A percentile compares a stretch with the other conserved stretches of the same genome.
These are phyloP conservation scores for Pythium dissotocum DNA, from an alignment of 352 stramenopile species.

Conservation along the genomic window DNA sequence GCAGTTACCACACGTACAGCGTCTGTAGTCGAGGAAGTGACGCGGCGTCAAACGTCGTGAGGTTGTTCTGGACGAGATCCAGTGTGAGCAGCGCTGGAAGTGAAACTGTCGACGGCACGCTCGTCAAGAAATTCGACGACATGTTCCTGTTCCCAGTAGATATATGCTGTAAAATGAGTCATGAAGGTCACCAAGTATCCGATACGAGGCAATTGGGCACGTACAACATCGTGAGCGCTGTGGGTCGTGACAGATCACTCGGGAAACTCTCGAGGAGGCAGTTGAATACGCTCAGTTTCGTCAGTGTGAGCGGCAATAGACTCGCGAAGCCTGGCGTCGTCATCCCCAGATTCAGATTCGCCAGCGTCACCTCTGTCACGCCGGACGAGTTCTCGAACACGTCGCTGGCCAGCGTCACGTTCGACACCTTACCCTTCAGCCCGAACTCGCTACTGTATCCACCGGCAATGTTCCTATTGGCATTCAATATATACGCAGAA, in stretches of 20 bases:
- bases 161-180: neutral
- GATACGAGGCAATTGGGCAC: neutral
- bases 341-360: conserved; percentile 10
- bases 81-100: conserved; percentile 4
- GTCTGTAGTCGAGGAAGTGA: conserved; percentile 4
- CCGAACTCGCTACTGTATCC: conserved; percentile 16
- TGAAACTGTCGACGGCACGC: neutral
- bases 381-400: conserved; percentile 13
- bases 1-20: neutral
- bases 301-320: neutral
- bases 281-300: conserved; percentile 10
- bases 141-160: conserved; percentile 11
- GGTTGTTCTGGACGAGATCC: conserved; percentile 16
- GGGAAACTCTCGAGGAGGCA: conserved; percentile 3
- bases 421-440: conserved; percentile 19
- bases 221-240: conserved; percentile 10
- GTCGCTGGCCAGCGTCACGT: conserved; percentile 14
- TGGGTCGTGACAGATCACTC: conserved; percentile 6
- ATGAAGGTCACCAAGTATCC: too few relatives aligned
- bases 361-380: conserved; percentile 14
- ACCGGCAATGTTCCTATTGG: conserved; percentile 8
- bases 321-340: neutral
- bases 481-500: neutral
- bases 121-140: conserved; percentile 11
- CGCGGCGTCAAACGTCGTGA: conserved; percentile 2